Percentiles rank a stretch among this genome's conserved stretches.
Conservation (phyloP, 805 yeast genomes). For the Kluyveromyces wickerhamii region DNA sequence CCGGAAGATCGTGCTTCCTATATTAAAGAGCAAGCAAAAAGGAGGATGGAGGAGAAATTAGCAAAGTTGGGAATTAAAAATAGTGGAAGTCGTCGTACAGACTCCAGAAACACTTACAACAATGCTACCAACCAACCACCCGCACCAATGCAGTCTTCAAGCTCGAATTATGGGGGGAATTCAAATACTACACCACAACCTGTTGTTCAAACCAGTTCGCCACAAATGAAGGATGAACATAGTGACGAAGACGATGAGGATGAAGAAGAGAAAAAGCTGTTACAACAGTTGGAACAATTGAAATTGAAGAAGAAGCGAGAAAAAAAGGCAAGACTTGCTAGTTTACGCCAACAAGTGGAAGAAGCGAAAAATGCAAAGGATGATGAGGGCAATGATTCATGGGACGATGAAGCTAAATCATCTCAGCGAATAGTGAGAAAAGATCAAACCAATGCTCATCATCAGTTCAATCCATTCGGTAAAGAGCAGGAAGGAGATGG, state of each 20-base stretch:
- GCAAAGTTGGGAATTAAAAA: constrained; percentile 65
- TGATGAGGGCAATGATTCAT: constrained; percentile 19
- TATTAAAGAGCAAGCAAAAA: constrained; percentile 73
- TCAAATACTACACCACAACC: too few species aligned
- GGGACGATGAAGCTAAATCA: constrained; percentile 7
- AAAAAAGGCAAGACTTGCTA: constrained; percentile 52
- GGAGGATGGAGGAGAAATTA: constrained; percentile 76
- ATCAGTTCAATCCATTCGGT: constrained; percentile 45
- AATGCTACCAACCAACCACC: too few species aligned
- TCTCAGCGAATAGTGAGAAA: constrained; percentile 9
- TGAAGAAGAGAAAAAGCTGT: constrained; percentile 39
- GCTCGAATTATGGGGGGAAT: too few species aligned
- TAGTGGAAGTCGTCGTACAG: too few species aligned
- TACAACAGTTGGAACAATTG: constrained; percentile 32
- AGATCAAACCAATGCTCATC: constrained; percentile 19
- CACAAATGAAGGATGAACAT: constrained; percentile 18
- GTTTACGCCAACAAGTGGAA: constrained; percentile 51
- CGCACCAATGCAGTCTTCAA: too few species aligned
- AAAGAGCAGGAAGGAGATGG: constrained; percentile 16
- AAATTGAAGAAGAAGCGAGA: constrained; percentile 47
- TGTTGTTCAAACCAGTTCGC: too few species aligned
- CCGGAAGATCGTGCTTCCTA: constrained; percentile 70
- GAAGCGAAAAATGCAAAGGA: constrained; percentile 39
- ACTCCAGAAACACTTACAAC: too few species aligned
- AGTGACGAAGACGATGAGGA: constrained; percentile 37